A percentile compares a stretch with the other conserved stretches of the same genome.
phyloP scores from a whole-genome alignment of 305 asterid genomes.

The Fraxinus dipetala region DNA sequence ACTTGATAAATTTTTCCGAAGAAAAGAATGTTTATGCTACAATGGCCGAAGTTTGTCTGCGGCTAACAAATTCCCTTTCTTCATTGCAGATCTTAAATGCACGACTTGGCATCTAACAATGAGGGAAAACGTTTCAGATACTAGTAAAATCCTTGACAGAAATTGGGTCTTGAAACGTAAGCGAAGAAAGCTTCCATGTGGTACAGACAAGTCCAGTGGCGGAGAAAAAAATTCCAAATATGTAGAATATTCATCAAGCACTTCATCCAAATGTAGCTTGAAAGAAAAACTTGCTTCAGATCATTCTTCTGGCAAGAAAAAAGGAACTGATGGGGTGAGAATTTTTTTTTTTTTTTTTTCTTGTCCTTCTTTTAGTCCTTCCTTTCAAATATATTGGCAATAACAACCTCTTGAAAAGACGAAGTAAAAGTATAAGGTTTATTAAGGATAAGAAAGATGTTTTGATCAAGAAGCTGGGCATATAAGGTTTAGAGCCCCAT shows the following conservation, averaged over 20 bases:
- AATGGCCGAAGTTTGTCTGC: neutral
- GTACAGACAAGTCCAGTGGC: constrained; percentile 45
- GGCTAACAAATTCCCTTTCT: neutral
- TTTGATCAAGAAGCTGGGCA: neutral
- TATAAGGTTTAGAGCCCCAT: neutral
- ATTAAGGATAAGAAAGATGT: neutral
- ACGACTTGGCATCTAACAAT: constrained; percentile 25
- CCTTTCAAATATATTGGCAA: constrained; percentile 5
- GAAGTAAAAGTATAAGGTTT: neutral
- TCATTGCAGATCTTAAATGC: constrained; percentile 38
- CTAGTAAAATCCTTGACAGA: constrained; percentile 54
- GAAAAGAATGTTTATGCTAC: neutral
- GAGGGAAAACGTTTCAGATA: constrained; percentile 56
- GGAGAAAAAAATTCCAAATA: constrained; percentile 42
- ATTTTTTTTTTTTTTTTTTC: constrained; percentile 10
- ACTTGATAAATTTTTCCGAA: neutral
- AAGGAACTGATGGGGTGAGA: constrained; percentile 89
- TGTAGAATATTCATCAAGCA: constrained; percentile 36
- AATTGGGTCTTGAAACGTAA: constrained; percentile 83
- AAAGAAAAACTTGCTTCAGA: constrained; percentile 40
- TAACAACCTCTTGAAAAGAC: neutral
- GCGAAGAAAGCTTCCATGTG: constrained; percentile 63
- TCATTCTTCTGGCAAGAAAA: constrained; percentile 55
- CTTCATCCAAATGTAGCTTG: constrained; percentile 36
- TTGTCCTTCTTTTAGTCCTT: constrained; percentile 1